Conservation (phyloP, 2,329 filamentous ascomycete genomes). For the Curvularia verruculosa region DNA sequence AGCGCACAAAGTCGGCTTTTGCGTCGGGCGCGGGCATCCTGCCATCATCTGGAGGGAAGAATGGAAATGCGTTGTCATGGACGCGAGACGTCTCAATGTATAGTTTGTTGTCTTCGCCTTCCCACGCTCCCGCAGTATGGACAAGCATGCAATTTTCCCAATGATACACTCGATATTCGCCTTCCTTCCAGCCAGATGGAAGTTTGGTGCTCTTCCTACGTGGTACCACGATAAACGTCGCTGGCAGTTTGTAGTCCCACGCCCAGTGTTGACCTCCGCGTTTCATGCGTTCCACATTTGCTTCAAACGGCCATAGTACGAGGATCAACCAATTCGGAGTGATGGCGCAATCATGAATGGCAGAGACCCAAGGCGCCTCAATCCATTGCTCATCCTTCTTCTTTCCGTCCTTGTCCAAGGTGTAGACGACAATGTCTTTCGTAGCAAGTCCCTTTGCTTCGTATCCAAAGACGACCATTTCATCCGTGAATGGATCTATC, state of each 20-base stretch:
- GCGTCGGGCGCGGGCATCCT: conserved; percentile 35
- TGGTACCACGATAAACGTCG: conserved; percentile 33
- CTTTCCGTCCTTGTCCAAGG: not conserved
- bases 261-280: conserved; percentile 40
- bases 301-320: conserved; percentile 38
- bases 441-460: conserved; percentile 36
- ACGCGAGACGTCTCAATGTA: conserved; percentile 40
- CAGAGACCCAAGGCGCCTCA: not conserved
- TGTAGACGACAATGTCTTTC: not conserved
- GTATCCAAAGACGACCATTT: conserved; percentile 21
- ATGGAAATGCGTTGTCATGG: conserved; percentile 44
- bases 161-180: conserved; percentile 16
- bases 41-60: conserved; percentile 43
- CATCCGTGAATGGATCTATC: not conserved
- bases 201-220: conserved; percentile 13
- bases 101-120: conserved; percentile 35
- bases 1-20: conserved; percentile 48
- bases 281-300: conserved; percentile 36
- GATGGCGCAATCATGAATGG: not conserved
- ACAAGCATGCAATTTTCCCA: conserved; percentile 40
- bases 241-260: conserved; percentile 29
- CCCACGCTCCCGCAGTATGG: conserved; percentile 49
- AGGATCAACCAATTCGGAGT: not conserved
- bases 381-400: not conserved
- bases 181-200: conserved; percentile 13